These are phyloP conservation scores for Raffaelea arxii DNA, from an alignment of 2,329 filamentous ascomycete genomes.

Conservation along the genomic window DNA sequence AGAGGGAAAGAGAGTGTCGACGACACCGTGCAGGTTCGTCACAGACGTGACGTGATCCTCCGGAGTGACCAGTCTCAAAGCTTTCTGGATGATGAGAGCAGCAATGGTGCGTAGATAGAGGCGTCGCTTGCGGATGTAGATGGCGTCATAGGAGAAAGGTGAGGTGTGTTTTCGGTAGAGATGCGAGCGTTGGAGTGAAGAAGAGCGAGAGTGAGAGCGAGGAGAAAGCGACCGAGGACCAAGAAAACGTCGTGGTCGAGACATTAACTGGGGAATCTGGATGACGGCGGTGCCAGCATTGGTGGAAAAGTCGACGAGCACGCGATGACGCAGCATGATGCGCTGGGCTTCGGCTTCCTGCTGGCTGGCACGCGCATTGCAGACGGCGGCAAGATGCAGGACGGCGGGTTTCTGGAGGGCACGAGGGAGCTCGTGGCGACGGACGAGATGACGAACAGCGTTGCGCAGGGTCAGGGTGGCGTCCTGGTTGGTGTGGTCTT, in stretches of 20 bases:
- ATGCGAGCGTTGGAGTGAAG: not conserved
- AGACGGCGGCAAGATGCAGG: constrained; percentile 46
- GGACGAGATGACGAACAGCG: constrained; percentile 60
- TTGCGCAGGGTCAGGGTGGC: constrained; percentile 71
- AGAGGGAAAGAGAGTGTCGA: constrained; percentile 39
- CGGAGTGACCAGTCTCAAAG: constrained; percentile 41
- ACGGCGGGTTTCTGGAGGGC: constrained; percentile 60
- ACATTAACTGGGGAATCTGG: constrained; percentile 34
- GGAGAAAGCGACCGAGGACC: too few species aligned
- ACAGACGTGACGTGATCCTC: constrained; percentile 32
- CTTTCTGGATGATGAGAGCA: constrained; percentile 33
- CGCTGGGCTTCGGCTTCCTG: constrained; percentile 43
- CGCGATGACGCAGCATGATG: constrained; percentile 37
- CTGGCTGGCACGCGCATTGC: constrained; percentile 30
- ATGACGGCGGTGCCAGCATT: constrained; percentile 38
- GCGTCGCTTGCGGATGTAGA: constrained; percentile 18
- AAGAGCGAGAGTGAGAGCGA: not conserved
- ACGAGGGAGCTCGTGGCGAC: constrained; percentile 49
- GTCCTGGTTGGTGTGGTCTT: constrained; percentile 77
- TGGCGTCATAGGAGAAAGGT: constrained; percentile 11
- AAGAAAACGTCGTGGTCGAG: too few species aligned
- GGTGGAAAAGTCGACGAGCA: constrained; percentile 36
- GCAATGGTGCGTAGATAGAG: constrained; percentile 33
- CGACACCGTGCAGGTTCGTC: constrained; percentile 31
- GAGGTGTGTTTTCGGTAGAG: constrained; percentile 12